Evolutionary conservation across 352 stramenopile genomes (phyloP), one percentile per base, ranked within the genome.

Genomic region (Globisporangium cederbergense): DNA sequence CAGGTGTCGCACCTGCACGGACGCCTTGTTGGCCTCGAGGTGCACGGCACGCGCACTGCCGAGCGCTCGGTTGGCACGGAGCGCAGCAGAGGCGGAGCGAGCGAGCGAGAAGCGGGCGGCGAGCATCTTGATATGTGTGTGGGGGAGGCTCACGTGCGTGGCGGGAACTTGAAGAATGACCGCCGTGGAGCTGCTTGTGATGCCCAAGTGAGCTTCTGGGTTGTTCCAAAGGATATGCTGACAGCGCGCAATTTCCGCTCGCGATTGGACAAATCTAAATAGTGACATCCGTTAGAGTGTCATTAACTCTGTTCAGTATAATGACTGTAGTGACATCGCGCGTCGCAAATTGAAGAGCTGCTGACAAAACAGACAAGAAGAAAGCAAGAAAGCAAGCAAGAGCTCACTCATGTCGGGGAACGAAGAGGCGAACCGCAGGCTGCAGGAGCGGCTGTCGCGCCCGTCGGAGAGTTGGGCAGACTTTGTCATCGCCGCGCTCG

Each of bases 391-490:
- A 4, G n/a, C 22, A 25, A 25, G 22, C 22, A 25, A 25, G 22
- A 25, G 22, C 22, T 25, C 22, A 25, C 22, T 8, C 45, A 51
- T 51, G 45, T 9, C 32, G 14, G 42, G 42, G 16, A 13, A 11
- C 16, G 20, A 49, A 46, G 62, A 57, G 55, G 30, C 65, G 52
- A 67, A 53, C n/a, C 22, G 6, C 57, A 80, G 76, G 54, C 67
- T 86, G 58, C 67, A 77, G 46, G 69, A 65, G 60, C 75, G 77
- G 52, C 74, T 92, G 64, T 69, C 76, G 67, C 73, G 77, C 47
- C 76, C 75, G 36, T 74, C 81, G 18, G 74, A 86, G 69, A 78
- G 75, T 64, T 93, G 82, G 82, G 77, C 78, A 42, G 85, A 91
- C 63, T 67, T 74, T 30, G 64, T 91, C 32, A 75, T 91, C 66